These are phyloP conservation scores for Ceratobasidium sp. DNA, from an alignment of 1,284 basidiomycete species.

Conservation along the genomic window DNA sequence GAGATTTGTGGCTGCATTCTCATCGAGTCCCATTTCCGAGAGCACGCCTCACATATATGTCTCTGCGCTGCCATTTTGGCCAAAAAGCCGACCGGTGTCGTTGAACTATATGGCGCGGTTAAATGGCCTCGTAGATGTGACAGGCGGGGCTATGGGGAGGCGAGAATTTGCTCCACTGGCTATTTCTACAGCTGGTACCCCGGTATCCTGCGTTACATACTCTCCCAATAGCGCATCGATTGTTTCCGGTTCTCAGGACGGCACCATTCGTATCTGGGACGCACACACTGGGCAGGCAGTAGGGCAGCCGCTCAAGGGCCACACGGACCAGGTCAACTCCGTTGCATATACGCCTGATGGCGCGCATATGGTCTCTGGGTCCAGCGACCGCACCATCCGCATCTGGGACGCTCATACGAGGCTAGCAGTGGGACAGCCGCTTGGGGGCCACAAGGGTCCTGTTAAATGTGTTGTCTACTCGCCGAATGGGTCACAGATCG, in stretches of 20 bases:
- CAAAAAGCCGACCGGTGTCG: not conserved
- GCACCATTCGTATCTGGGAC: not conserved
- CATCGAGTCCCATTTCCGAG: not conserved
- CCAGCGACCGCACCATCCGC: not conserved
- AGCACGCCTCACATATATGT: slow-evolving; percentile 22
- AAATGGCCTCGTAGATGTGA: not conserved
- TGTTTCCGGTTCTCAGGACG: not conserved
- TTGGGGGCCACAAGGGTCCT: not conserved
- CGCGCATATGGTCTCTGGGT: not conserved
- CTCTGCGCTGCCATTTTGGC: slow-evolving; percentile 21
- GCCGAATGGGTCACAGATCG: slow-evolving; percentile 6
- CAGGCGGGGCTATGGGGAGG: not conserved
- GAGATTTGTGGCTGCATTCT: not conserved
- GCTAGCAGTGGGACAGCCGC: not conserved
- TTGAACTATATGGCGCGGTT: not conserved
- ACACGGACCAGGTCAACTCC: not conserved
- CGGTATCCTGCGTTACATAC: not conserved
- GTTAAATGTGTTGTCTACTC: slow-evolving; percentile 18
- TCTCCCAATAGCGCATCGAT: not conserved
- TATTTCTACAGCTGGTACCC: not conserved
- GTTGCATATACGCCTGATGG: slow-evolving; percentile 9
- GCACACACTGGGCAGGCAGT: not conserved
- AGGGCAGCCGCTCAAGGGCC: not conserved
- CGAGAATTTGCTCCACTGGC: not conserved
- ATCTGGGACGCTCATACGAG: not conserved